These are phyloP conservation scores for Suhomyces kunorum DNA, from an alignment of 1,139 yeast species.

Conservation along the genomic window DNA sequence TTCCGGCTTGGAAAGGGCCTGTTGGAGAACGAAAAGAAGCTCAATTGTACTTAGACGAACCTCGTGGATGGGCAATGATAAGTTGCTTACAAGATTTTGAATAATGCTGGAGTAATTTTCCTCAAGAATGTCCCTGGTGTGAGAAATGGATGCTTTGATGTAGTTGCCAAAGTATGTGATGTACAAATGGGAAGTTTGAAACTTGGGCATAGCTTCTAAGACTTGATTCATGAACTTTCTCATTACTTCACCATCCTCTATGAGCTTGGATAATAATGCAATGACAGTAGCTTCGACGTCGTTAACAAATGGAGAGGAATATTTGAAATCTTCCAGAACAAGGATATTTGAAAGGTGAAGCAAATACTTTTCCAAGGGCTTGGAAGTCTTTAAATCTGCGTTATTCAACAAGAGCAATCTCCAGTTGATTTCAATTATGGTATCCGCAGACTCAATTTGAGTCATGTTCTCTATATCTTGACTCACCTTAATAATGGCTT, in stretches of 20 bases:
- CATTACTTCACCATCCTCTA: conserved; percentile 6
- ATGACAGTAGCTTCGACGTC: conserved; percentile 22
- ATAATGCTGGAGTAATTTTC: conserved; percentile 5
- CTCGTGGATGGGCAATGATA: conserved; percentile 47
- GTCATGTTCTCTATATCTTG: conserved; percentile 15
- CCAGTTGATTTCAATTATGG: conserved; percentile 41
- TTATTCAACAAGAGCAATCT: conserved; percentile 34
- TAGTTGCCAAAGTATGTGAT: conserved; percentile 23
- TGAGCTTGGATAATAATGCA: conserved; percentile 16
- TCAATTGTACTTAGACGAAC: conserved; percentile 50
- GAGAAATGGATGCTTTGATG: conserved; percentile 12
- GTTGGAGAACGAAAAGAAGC: conserved; percentile 35
- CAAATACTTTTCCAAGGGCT: conserved; percentile 15
- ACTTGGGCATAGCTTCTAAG: conserved; percentile 16
- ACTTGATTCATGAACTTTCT: conserved; percentile 4
- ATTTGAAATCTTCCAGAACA: conserved; percentile 12
- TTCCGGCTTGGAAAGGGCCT: conserved; percentile 26
- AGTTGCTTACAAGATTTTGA: conserved; percentile 29
- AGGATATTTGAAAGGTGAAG: conserved; percentile 17
- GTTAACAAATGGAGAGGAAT: conserved; percentile 18
- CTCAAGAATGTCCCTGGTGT: conserved; percentile 3
- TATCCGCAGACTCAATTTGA: conserved; percentile 18
- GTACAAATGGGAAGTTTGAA: conserved; percentile 25
- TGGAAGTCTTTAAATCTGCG: conserved; percentile 13
- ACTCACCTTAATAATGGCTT: conserved; percentile 15